A percentile compares a stretch with the other conserved stretches of the same genome.
Evolutionary conservation across 2,329 filamentous ascomycete species (phyloP).

Genomic region (Knoxdaviesia proteae): DNA sequence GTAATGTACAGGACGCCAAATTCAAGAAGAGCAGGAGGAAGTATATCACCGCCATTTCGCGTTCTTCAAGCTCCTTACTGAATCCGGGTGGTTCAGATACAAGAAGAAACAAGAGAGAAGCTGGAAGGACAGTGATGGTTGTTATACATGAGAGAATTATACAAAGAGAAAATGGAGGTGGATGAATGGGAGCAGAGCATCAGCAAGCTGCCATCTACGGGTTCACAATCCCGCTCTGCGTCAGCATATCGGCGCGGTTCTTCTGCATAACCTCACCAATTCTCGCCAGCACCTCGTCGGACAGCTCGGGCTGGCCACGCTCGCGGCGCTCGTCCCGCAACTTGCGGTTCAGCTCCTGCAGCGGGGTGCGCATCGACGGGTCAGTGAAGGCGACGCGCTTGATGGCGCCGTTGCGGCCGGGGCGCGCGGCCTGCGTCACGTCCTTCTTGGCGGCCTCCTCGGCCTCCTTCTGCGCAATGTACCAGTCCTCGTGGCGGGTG

Average conservation of each 20-base stretch:
- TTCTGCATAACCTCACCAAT: conserved; percentile 39
- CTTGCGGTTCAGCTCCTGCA: conserved; percentile 37
- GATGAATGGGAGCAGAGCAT: no score
- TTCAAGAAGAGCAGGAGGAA: no score
- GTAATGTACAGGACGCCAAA: neutral
- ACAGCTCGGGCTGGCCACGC: conserved; percentile 32
- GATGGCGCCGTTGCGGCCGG: conserved; percentile 9
- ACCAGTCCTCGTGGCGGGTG: conserved; percentile 59
- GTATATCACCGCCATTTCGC: no score
- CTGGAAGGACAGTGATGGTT: no score
- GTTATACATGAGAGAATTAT: no score
- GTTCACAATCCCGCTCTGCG: no score
- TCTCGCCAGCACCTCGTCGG: conserved; percentile 37
- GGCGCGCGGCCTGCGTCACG: conserved; percentile 12
- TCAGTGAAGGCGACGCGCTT: conserved; percentile 2
- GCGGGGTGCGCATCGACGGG: conserved; percentile 29
- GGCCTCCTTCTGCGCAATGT: conserved; percentile 40
- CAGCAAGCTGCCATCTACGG: no score
- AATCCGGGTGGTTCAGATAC: no score
- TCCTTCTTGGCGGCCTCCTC: conserved; percentile 29
- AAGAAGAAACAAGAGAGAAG: no score
- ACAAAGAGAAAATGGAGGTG: no score
- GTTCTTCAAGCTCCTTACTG: no score
- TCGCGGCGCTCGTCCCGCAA: conserved; percentile 28
- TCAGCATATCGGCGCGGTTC: conserved; percentile 19